These are phyloP conservation scores for Coemansia biformis DNA, from an alignment of 192 early-diverging fungal species.

Conservation along the genomic window DNA sequence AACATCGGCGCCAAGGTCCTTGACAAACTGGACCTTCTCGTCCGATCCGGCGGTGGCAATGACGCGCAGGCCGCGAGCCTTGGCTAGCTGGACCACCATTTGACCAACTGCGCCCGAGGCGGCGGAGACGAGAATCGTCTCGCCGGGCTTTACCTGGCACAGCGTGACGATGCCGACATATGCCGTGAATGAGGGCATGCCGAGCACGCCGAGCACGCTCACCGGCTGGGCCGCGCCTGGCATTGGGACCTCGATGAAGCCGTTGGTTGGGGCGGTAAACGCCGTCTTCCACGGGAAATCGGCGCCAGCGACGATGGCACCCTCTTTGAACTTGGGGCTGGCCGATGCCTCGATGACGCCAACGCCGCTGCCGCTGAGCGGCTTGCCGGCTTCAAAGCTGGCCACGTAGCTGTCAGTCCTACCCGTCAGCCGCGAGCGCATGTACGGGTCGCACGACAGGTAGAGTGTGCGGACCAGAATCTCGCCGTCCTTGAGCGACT, in stretches of 20 bases:
- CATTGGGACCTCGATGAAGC: conserved; percentile 10
- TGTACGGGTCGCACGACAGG: conserved; percentile 74
- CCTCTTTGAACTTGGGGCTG: conserved; percentile 53
- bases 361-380: conserved; percentile 32
- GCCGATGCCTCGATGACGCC: conserved; percentile 62
- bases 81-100: conserved; percentile 78
- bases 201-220: conserved; percentile 53
- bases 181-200: conserved; percentile 81
- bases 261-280: conserved; percentile 37
- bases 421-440: conserved; percentile 51
- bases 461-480: conserved; percentile 58
- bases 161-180: conserved; percentile 60
- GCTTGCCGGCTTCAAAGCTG: conserved; percentile 54
- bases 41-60: conserved; percentile 80
- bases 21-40: conserved; percentile 72
- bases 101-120: conserved; percentile 79
- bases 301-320: conserved; percentile 60
- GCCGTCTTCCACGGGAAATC: conserved; percentile 57
- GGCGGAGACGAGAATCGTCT: conserved; percentile 76
- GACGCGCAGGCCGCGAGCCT: conserved; percentile 68
- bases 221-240: conserved; percentile 5
- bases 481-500: conserved; percentile 19
- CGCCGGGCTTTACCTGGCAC: conserved; percentile 71
- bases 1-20: conserved; percentile 68
- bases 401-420: conserved; percentile 54